These are phyloP conservation scores for Penicillium manginii DNA, from an alignment of 495 filamentous ascomycete genomes.

Conservation along the genomic window DNA sequence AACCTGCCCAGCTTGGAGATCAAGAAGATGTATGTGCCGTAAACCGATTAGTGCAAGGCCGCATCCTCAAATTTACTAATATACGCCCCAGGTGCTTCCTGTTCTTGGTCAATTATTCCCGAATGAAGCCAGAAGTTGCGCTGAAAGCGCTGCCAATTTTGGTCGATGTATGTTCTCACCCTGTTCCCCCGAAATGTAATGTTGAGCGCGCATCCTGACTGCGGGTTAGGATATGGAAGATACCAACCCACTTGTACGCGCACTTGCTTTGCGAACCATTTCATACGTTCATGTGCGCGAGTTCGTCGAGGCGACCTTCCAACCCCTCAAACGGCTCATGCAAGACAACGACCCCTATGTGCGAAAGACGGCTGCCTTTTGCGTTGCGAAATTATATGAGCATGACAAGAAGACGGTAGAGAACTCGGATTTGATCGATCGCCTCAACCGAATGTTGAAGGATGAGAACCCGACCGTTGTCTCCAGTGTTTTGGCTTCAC, in stretches of 20 bases:
- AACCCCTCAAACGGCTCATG: conserved; percentile 80
- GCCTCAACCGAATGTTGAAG: conserved; percentile 83
- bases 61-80: conserved; percentile 20
- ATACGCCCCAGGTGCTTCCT: conserved; percentile 79
- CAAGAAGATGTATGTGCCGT: conserved; percentile 89
- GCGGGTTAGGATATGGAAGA: conserved; percentile 84
- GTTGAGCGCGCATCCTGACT: conserved; percentile 8
- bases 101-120: conserved; percentile 94
- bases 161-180: conserved; percentile 64
- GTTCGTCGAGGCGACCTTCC: conserved; percentile 89
- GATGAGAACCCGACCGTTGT: conserved; percentile 98
- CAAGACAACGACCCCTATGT: conserved; percentile 94
- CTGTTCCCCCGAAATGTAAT: background rate
- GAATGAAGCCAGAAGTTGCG: conserved; percentile 92
- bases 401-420: conserved; percentile 93
- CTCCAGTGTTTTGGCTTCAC: conserved; percentile 84
- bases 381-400: conserved; percentile 96
- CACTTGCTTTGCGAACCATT: conserved; percentile 90
- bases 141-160: conserved; percentile 90
- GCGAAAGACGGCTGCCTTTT: conserved; percentile 95
- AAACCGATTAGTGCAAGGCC: background rate
- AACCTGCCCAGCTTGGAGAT: conserved; percentile 91
- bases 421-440: conserved; percentile 86
- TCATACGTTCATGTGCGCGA: conserved; percentile 97
- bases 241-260: conserved; percentile 87